Evolutionary conservation across 345 rosid species (phyloP), one percentile per base, ranked within the genome.

Genomic region (Gossypium turneri): DNA sequence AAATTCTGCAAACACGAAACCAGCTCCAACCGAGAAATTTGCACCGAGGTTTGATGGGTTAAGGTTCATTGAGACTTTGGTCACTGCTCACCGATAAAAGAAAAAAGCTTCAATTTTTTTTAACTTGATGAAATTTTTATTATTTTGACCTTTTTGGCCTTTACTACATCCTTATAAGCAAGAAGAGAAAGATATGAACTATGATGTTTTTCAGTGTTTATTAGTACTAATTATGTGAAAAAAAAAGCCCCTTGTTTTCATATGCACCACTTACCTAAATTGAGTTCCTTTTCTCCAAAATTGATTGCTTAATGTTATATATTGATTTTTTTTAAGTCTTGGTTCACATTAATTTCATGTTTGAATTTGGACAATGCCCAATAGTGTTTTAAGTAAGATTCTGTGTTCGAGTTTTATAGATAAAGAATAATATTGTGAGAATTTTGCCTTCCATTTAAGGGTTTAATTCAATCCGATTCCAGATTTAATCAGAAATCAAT

Each of bases 41-140:
- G 88, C 92, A 43, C 91, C 97, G 7, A 89, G 91, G 78, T 92
- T 90, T 77, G 97, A 94, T 53, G 98, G 97, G 5, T 82, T 94
- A 75, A 82, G 93, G 77, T 94, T 92, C 81, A 92, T 94, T 10
- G 97, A 94, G 80, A 92, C 97, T 20, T 88, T 94, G 83, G 81
- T 94, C 66, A 94, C 98, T 24, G 94, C 93, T 82, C 98, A 94
- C 69, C 84, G 98, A 81, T 94, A 69, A 86, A 48, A 56, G 20
- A 56, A 9, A 56, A 10, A 17, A 73, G 53, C 59, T 62, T 79
- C 66, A 59, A 59, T 10, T 52, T 67, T 69, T 51, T 38, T 44
- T 67, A 15, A 67, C 58, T 52, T 2, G 15, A 67, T 76, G 59
- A 68, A 15, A n/a, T 44, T 2, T 16, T 29, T 29, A 22, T 24